Conservation (phyloP, 192 early-diverging fungal species). For the Umbelopsis sp. region DNA sequence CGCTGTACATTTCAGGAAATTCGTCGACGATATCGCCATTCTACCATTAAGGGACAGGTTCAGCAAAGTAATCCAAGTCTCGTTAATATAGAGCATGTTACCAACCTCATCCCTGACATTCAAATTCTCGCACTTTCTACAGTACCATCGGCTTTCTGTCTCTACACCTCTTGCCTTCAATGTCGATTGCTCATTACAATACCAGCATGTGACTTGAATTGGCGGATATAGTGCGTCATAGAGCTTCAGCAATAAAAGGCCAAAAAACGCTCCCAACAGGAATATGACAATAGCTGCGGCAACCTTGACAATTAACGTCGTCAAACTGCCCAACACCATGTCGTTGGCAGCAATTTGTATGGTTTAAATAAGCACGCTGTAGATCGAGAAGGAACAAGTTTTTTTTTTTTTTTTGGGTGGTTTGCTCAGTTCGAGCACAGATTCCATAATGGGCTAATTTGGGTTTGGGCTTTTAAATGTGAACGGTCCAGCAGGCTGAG, state of each 20-base stretch:
- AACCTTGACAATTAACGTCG: neutral
- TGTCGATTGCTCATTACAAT: constrained; percentile 20
- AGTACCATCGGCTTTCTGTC: constrained; percentile 11
- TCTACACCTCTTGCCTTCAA: constrained; percentile 18
- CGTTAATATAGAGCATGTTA: neutral
- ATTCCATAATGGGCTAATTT: neutral
- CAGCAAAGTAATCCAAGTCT: neutral
- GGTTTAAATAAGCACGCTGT: neutral
- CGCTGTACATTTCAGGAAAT: constrained; percentile 25
- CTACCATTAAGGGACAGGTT: neutral
- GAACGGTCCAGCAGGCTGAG: neutral
- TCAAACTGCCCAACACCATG: neutral
- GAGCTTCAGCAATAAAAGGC: neutral
- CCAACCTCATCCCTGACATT: constrained; percentile 26
- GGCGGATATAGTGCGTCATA: constrained; percentile 10
- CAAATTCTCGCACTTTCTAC: constrained; percentile 23
- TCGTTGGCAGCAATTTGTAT: neutral
- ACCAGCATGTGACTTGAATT: constrained; percentile 22
- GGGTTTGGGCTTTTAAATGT: constrained; percentile 6
- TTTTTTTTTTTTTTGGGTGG: neutral
- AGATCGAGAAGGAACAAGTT: neutral
- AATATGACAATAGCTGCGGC: constrained; percentile 3
- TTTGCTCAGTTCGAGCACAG: too few relatives aligned
- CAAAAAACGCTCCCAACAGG: neutral
- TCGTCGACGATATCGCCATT: constrained; percentile 27